A percentile compares a stretch with the other conserved stretches of the same genome.
Evolutionary conservation across 2,329 filamentous ascomycete species (phyloP).

Genomic region (Penicillium thymicola): DNA sequence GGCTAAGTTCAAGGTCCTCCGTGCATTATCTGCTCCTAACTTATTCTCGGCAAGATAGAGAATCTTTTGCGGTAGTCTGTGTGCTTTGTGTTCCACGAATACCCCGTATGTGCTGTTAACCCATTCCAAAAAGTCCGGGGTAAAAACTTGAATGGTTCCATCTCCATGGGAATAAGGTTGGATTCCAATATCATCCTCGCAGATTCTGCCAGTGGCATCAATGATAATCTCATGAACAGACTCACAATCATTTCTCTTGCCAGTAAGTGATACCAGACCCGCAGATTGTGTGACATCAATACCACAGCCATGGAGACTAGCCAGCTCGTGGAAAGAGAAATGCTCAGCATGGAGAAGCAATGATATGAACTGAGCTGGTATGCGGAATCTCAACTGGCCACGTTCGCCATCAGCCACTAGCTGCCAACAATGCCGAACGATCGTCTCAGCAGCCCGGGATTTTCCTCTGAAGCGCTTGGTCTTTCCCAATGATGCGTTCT

Average conservation of each 20-base stretch:
- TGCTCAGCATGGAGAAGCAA: conserved; percentile 33
- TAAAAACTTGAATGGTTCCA: conserved; percentile 19
- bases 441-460: conserved; percentile 31
- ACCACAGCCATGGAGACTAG: conserved; percentile 32
- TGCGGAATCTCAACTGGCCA: conserved; percentile 37
- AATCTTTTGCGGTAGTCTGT: conserved; percentile 25
- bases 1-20: conserved; percentile 35
- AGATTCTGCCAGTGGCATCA: conserved; percentile 30
- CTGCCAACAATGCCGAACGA: conserved; percentile 41
- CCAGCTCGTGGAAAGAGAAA: conserved; percentile 39
- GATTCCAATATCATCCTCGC: conserved; percentile 28
- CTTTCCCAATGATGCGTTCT: conserved; percentile 13
- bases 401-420: conserved; percentile 33
- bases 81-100: conserved; percentile 22
- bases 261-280: conserved; percentile 37
- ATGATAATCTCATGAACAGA: conserved; percentile 34
- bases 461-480: conserved; percentile 30
- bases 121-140: conserved; percentile 32
- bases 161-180: conserved; percentile 12
- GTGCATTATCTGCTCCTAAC: conserved; percentile 31
- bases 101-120: conserved; percentile 32
- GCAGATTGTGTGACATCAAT: conserved; percentile 37
- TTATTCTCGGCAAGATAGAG: conserved; percentile 35
- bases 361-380: conserved; percentile 27
- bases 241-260: conserved; percentile 31